Evolutionary conservation across 805 yeast species (phyloP), one percentile per base, ranked within the genome.

Genomic region (Candida incommunis): DNA sequence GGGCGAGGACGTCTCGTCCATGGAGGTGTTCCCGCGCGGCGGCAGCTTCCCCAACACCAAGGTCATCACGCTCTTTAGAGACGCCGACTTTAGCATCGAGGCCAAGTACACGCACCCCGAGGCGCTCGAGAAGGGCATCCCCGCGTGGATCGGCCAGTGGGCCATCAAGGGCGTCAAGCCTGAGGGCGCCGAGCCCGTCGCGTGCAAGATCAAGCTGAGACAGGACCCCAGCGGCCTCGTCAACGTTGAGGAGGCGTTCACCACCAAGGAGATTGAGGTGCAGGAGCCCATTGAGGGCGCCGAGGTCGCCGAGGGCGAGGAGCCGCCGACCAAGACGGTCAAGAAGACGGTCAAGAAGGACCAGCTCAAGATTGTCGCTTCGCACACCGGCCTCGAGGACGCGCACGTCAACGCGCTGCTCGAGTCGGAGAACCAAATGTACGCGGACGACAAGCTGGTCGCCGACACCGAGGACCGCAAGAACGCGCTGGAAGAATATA

Each of bases 391-490:
- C 41, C 76, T 78, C 48, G 75, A 84, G 43, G 73, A 82, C 57
- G 64, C 81, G 50, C 71, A 69, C 50, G 74, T 85, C 65, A 71
- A 78, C 57, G 69, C 67, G 45, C 74, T 71, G 54, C 74, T 82
- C 50, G 97, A 92, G 75, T 70, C 71, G 66, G 99, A 92, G 74
- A 76, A 77, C 61, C 74, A 81, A 64, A 70, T 92, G 80, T 73
- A 76, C 53, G 77, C 86, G 63, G 87, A 81, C 62, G 99, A 92
- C 69, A 92, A 88, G 73, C 80, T 90, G 58, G 96, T 92, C 54
- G 94, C 94, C 54, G 97, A 92, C 71, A 92, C 97, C 54, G 97
- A 92, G 74, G 96, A 92, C 71, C 86, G 87, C 69, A 92, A 92
- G 82, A 92, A 92, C 67, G 92, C 95, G 53, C 75, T 92, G 51